Percentiles rank a stretch among this genome's conserved stretches.
These are phyloP conservation scores for Protea cynaroides DNA, from an alignment of 164 flowering plant genomes.

Conservation along the genomic window DNA sequence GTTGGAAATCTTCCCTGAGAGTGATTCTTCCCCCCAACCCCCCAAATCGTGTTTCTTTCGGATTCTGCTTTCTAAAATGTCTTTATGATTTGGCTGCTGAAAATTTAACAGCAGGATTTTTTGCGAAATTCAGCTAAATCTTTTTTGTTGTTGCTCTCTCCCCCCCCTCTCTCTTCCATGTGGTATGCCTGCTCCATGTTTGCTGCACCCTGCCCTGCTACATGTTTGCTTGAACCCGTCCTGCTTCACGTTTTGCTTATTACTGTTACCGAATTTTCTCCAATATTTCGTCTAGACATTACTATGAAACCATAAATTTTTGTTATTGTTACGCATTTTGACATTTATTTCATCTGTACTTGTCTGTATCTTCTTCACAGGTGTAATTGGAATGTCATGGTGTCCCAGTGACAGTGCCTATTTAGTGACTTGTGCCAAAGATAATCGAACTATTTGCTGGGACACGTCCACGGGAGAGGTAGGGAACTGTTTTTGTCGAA, in stretches of 20 bases:
- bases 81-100: too few species aligned
- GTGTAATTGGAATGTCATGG: constrained; percentile 99
- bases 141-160: not conserved
- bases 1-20: constrained; percentile 23
- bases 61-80: too few species aligned
- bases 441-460: constrained; percentile 97
- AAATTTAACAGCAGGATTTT: too few species aligned
- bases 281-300: not conserved
- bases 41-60: not conserved
- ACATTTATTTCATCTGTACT: not conserved
- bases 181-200: not conserved
- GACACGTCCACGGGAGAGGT: constrained; percentile 85
- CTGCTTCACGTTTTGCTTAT: not conserved
- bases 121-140: too few species aligned
- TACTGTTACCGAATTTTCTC: not conserved
- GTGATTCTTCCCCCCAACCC: not conserved
- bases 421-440: constrained; percentile 91
- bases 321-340: not conserved
- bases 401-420: constrained; percentile 86
- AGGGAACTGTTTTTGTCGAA: not conserved
- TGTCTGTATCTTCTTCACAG: constrained; percentile 29
- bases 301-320: not conserved
- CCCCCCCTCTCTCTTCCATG: too few species aligned
- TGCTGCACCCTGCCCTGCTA: too few species aligned
- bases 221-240: not conserved